Evolutionary conservation across 148 eudicot species (phyloP), one percentile per base, ranked within the genome.

Genomic region (Beta vulgaris): DNA sequence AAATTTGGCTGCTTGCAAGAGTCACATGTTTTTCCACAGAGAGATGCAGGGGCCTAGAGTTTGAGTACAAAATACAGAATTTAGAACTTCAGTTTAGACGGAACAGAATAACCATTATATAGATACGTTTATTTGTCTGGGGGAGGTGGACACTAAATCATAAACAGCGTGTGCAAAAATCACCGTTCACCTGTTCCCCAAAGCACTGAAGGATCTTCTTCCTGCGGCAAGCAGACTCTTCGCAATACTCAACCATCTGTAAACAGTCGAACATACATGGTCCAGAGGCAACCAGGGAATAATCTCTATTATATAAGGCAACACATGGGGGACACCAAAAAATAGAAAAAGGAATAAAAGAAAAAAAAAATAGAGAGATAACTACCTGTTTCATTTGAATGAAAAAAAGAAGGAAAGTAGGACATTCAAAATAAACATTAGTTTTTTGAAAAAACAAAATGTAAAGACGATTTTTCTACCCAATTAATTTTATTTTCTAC

Each of bases 241-340:
- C 93, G 80, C 98, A 93, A 72, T 89, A 93, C 75, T 88, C 95
- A 73, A 85, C 83, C 89, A 93, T 88, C 98, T 93, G 85, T 68
- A 82, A 55, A 57, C 23, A 79, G n/a, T 28, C 48, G 49, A 49
- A 55, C 42, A 74, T 25, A 57, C 64, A 73, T 28, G 55, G 36
- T 40, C 43, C 40, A 31, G 31, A 74, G 54, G 23, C 57, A 39
- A 34, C 48, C 21, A 69, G 16, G 28, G 26, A 61, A 58, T n/a
- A n/a, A n/a, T n/a, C n/a, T n/a, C n/a, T n/a, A n/a, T n/a, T n/a
- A n/a, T n/a, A n/a, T n/a, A n/a, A n/a, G n/a, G n/a, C n/a, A n/a
- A n/a, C n/a, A n/a, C n/a, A n/a, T n/a, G n/a, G n/a, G n/a, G n/a
- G n/a, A n/a, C n/a, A n/a, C n/a, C n/a, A n/a, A n/a, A n/a, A n/a